Evolutionary conservation across 495 filamentous ascomycete genomes (phyloP), one percentile per base, ranked within the genome.

Genomic region (Platismatia glauca): DNA sequence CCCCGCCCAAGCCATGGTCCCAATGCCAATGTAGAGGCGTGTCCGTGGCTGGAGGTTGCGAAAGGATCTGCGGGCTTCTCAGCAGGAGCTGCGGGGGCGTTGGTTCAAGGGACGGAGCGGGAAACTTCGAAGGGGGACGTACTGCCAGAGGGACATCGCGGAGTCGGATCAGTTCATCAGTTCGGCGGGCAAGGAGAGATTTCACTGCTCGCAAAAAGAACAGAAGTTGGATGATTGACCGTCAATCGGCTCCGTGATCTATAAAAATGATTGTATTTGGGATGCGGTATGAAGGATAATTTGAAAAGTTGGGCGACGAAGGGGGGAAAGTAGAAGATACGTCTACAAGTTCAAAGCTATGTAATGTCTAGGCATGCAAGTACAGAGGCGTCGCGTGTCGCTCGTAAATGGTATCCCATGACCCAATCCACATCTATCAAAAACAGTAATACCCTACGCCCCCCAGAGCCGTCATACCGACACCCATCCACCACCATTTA

Each of bases 401-500:
- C 55, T 52, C 41, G 22, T 62, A 58, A n/a, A 46, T 15, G 41
- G n/a, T 46, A 41, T 35, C 22, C 20, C 22, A 24, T 41, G 7
- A 18, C 34, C 34, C 13, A 37, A 55, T 8, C n/a, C n/a, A 39
- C 35, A 11, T n/a, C 50, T 33, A 38, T 71, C 64, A 78, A 63
- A 75, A 78, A 52, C 65, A 74, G 33, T 80, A 71, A 64, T 83
- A 83, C 37, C 76, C 68, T 37, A 80, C 66, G n/a, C 78, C 76
- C 12, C 88, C 87, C 35, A 87, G 66, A 16, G 81, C 81, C n/a
- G 82, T 88, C 76, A 87, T 77, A 55, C 82, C 73, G 15, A 90
- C 72, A 18, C 88, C 88, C 62, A 88, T 74, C 87, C 88, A 90
- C 83, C 86, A 86, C 76, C 81, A 80, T 38, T 75, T 75, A 58